phyloP scores from a whole-genome alignment of 1,139 yeast genomes.

The Protomyces inundatus region DNA sequence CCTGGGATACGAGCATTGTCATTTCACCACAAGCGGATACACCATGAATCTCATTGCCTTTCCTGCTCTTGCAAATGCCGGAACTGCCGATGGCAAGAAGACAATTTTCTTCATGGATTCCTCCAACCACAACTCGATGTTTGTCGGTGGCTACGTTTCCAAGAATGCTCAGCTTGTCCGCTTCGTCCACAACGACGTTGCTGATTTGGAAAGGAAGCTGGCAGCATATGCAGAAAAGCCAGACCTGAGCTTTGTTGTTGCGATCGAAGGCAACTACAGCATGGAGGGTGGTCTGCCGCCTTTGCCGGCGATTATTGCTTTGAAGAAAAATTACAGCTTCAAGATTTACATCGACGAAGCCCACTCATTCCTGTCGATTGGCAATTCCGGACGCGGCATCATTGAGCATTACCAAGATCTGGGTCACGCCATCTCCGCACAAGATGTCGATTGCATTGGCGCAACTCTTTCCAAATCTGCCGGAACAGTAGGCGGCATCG shows the following conservation, averaged over 20 bases:
- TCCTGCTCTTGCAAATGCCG: slow-evolving; percentile 18
- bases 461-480: slow-evolving; percentile 22
- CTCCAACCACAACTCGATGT: slow-evolving; percentile 22
- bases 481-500: slow-evolving; percentile 17
- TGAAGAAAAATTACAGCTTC: slow-evolving; percentile 80
- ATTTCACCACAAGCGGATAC: slow-evolving; percentile 20
- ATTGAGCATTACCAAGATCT: slow-evolving; percentile 21
- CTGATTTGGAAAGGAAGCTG: slow-evolving; percentile 17
- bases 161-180: slow-evolving; percentile 6
- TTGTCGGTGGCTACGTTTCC: slow-evolving; percentile 20
- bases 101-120: slow-evolving; percentile 21
- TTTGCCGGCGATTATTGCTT: slow-evolving; percentile 66
- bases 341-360: slow-evolving; percentile 93
- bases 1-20: slow-evolving; percentile 10
- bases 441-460: slow-evolving; percentile 19
- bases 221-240: not conserved
- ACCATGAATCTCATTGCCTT: slow-evolving; percentile 20
- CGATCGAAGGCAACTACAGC: slow-evolving; percentile 91
- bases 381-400: slow-evolving; percentile 77
- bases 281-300: slow-evolving; percentile 97
- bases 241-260: slow-evolving; percentile 60
- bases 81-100: not conserved
- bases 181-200: slow-evolving; percentile 11
- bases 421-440: slow-evolving; percentile 6
- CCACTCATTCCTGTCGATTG: slow-evolving; percentile 95